A percentile compares a stretch with the other conserved stretches of the same genome.
phyloP scores from a whole-genome alignment of 768 basidiomycete species.

The Strobilomyces dryophilus region DNA sequence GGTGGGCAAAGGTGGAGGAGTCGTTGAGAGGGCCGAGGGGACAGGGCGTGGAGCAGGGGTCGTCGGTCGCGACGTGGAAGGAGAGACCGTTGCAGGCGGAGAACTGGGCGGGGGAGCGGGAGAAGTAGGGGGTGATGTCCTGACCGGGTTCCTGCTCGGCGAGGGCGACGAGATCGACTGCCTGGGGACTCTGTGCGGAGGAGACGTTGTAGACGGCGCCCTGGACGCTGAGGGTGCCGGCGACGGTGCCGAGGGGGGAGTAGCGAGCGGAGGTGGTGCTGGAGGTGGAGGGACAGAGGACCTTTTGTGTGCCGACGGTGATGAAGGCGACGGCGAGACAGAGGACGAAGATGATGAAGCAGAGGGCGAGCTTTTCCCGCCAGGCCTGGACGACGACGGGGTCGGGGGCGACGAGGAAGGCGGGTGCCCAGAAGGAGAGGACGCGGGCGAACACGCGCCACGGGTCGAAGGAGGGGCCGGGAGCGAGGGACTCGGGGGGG shows the following conservation, averaged over 20 bases:
- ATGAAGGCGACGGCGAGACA: constrained; percentile 84
- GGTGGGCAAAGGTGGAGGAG: constrained; percentile 51
- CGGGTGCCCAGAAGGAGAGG: constrained; percentile 90
- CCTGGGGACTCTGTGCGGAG: constrained; percentile 38
- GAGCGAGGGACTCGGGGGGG: constrained; percentile 51
- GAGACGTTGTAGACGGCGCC: constrained; percentile 78
- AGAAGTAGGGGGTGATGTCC: constrained; percentile 88
- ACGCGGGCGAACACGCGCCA: constrained; percentile 82
- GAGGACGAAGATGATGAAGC: constrained; percentile 76
- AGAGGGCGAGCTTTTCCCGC: constrained; percentile 95
- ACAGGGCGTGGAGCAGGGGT: constrained; percentile 72
- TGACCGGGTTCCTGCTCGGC: constrained; percentile 60
- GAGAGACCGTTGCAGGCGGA: constrained; percentile 56
- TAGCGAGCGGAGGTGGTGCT: constrained; percentile 41
- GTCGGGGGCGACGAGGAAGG: constrained; percentile 70
- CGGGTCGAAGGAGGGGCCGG: constrained; percentile 43
- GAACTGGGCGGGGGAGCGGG: constrained; percentile 63
- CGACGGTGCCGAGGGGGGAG: constrained; percentile 49
- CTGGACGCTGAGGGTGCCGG: constrained; percentile 68
- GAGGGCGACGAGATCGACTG: constrained; percentile 58
- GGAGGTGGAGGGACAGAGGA: constrained; percentile 72
- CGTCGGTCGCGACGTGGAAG: constrained; percentile 68
- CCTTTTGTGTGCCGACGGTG: constrained; percentile 91
- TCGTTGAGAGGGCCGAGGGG: constrained; percentile 59
- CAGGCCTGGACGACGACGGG: constrained; percentile 80